Base-by-base conservation (phyloP, 2,329 filamentous ascomycete species). In the Emergomyces orientalis region DNA sequence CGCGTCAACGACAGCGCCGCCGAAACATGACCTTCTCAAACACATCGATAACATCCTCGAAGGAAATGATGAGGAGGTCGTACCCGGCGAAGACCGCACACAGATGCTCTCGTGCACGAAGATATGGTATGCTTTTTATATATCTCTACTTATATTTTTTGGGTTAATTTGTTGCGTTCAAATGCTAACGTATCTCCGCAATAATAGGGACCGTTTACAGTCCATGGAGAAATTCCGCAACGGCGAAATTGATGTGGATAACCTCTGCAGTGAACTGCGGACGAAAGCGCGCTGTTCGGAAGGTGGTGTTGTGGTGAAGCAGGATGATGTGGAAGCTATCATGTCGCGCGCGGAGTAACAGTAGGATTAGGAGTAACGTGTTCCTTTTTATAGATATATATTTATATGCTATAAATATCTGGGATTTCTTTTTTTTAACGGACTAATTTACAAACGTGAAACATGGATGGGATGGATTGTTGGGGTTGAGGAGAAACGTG, bases 211-310 rank as follows among this genome's bases (percentile, higher is more conserved):
- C 76, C 91, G 90, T 77, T 77, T 97, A 27, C 90, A 95, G 78
- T 85, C 84, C 43, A 95, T 91, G 75, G 87, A 91, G 64, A 91
- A 89, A 73, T 94, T 96, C 69, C 89, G 92, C 72, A 89, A 85
- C 63, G 92, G 92, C 69, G 92, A 95, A 69, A 91, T 97, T 67
- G 94, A 99, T 68, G 88, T 99, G 58, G 94, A 99, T 72, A 87
- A 88, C 41, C 83, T 99, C 30, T 99, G 94, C 78, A 89, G 88
- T 4, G 92, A 99, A 73, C 84, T 99, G 17, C 90, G 93, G 67
- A 90, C 92, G 74, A 99, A 99, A 79, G 94, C 94, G 63, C 94
- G 93, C 73, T 99, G 94, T 75, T 96, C 91, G 0, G 79, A 96
- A 68, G 88, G 83, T 22, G 93, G 94, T 19, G 90, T 95, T 14